Evolutionary conservation across 2,329 filamentous ascomycete genomes (phyloP), one percentile per base, ranked within the genome.

Genomic region (Aspergillus ibericus): DNA sequence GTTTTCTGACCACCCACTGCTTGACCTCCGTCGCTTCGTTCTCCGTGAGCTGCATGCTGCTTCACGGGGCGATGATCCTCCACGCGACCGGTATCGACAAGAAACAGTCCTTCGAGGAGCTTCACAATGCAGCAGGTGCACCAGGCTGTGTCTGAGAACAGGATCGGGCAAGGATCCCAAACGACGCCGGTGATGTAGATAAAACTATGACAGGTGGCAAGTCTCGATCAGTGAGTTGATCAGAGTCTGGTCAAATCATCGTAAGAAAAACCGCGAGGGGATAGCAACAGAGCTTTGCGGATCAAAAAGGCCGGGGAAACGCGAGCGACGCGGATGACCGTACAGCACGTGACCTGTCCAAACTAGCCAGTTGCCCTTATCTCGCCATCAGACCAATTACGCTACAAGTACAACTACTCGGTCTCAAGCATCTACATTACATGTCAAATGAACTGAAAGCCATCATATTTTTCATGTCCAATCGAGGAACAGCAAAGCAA

Each of bases 1-100:
- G 74, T 65, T 82, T 82, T 68, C 80, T 82, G 40, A 85, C 80
- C 55, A 86, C 77, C 83, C 83, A 87, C 58, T 72, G 73, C 76
- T 85, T 86, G 66, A 87, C 80, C 38, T 78, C 75, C 15, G 72
- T 73, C 16, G 79, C 77, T 63, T 86, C 80, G 20, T 75, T 76
- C 16, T 85, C 83, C 44, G 80, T 77, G 58, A 87, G 78, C 62
- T 81, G 75, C 84, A 86, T 86, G 32, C 5, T 65, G 55, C 18
- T 18, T 22, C 47, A 32, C 16, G 29, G 27, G 27, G 49, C 27
- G 8, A 32, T 5, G n/a, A 32, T 25, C 20, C 16, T 18, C 8
- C 25, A 29, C 18, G 25, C 44, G 34, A 48, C 52, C 18, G 29
- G 36, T 46, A 36, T n/a, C 50, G 53, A 35, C 51, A 42, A 58